Percentiles rank a stretch among this genome's conserved stretches.
Conservation (phyloP, 805 yeast genomes). For the Candida quercuum region DNA sequence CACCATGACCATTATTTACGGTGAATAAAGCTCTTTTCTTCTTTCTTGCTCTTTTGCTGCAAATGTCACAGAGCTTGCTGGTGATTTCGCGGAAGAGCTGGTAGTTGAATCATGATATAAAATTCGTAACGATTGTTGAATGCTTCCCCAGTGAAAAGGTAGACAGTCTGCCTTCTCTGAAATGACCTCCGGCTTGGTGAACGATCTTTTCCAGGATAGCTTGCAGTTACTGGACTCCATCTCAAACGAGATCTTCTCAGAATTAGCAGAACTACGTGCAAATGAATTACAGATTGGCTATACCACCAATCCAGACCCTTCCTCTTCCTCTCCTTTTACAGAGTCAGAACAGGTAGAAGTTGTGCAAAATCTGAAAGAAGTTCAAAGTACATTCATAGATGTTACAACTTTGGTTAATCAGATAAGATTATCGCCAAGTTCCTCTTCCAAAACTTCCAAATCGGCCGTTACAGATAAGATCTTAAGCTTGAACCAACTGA, state of each 20-base stretch:
- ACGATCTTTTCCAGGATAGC: conserved; percentile 12
- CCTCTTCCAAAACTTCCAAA: not conserved
- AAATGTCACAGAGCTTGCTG: too few relatives aligned
- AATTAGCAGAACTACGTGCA: conserved; percentile 13
- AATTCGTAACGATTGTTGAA: too few relatives aligned
- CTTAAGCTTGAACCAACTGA: conserved; percentile 8
- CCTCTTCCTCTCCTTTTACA: not conserved
- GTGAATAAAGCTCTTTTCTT: too few relatives aligned
- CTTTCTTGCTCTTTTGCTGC: too few relatives aligned
- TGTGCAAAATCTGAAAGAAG: not conserved
- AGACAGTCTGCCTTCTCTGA: too few relatives aligned
- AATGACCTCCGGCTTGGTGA: conserved; percentile 16
- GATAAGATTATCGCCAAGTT: not conserved
- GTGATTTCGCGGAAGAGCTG: too few relatives aligned
- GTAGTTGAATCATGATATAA: too few relatives aligned
- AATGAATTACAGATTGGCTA: conserved; percentile 1
- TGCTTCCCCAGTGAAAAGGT: too few relatives aligned
- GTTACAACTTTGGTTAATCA: not conserved
- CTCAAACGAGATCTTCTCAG: conserved; percentile 9
- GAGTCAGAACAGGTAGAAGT: not conserved
- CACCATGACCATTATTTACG: too few relatives aligned
- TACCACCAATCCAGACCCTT: not conserved
- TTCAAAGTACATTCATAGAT: not conserved
- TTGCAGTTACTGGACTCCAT: conserved; percentile 7
- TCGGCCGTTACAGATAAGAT: not conserved